These are phyloP conservation scores for Arctostaphylos glauca DNA, from an alignment of 148 eudicot genomes.

Conservation along the genomic window DNA sequence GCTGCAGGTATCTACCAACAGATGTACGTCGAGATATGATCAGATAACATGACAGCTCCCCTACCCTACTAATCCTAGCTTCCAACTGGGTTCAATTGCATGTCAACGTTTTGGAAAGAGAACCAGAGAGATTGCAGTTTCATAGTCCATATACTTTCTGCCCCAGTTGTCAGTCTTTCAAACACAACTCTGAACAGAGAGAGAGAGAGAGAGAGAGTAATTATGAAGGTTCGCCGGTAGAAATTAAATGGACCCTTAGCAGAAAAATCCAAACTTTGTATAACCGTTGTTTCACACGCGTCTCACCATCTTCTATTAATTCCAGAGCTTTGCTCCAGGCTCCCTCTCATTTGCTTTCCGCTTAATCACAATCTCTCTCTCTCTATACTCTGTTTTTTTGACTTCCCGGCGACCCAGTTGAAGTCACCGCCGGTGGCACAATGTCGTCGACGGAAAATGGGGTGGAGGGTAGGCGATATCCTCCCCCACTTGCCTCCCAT, in stretches of 20 bases:
- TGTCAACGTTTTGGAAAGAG: constrained; percentile 16
- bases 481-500: constrained; percentile 47
- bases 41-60: neutral
- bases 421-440: neutral
- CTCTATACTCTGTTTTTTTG: neutral
- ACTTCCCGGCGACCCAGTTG: constrained; percentile 14
- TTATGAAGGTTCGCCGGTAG: constrained; percentile 4
- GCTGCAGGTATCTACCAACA: constrained; percentile 8
- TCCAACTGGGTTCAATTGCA: constrained; percentile 4
- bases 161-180: constrained; percentile 1
- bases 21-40: constrained; percentile 27
- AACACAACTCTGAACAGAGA: neutral
- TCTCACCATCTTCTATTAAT: constrained; percentile 10
- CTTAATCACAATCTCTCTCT: constrained; percentile 16
- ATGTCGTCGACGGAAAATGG: constrained; percentile 35
- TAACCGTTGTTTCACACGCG: constrained; percentile 19
- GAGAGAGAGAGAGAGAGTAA: neutral
- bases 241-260: constrained; percentile 6
- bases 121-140: neutral
- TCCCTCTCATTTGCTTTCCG: neutral
- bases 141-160: neutral
- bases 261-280: constrained; percentile 16
- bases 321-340: neutral
- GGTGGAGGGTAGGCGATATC: constrained; percentile 21
- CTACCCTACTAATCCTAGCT: neutral